phyloP scores from a whole-genome alignment of 352 stramenopile species.

The Phytophthora cactorum region DNA sequence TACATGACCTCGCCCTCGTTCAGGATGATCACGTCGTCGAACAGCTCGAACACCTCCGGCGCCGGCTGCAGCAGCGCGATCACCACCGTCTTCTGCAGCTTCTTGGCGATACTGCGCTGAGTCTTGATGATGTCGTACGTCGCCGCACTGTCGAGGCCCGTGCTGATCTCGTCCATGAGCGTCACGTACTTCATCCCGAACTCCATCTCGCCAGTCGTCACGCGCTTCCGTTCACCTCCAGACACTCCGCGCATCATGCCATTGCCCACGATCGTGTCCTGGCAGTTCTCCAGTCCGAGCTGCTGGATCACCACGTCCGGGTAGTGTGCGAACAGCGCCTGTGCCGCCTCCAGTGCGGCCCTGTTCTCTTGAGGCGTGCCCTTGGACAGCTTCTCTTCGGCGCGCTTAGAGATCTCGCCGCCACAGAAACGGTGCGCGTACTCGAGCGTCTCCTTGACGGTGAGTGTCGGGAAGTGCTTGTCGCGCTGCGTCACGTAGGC shows the following conservation, averaged over 20 bases:
- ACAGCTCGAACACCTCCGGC: conserved; percentile 55
- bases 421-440: conserved; percentile 77
- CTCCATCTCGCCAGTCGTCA: conserved; percentile 89
- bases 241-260: conserved; percentile 70
- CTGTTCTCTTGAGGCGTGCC: conserved; percentile 42
- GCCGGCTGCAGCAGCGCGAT: conserved; percentile 89
- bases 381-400: conserved; percentile 49
- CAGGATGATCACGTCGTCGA: conserved; percentile 58
- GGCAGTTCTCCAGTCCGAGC: conserved; percentile 31
- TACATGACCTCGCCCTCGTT: conserved; percentile 54
- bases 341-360: conserved; percentile 23
- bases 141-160: conserved; percentile 63
- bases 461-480: conserved; percentile 94
- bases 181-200: conserved; percentile 76
- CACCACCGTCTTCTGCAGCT: conserved; percentile 56
- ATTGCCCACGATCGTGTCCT: conserved; percentile 67
- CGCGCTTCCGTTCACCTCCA: conserved; percentile 73
- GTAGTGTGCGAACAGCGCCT: conserved; percentile 36
- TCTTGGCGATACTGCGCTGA: conserved; percentile 53
- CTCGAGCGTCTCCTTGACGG: conserved; percentile 36
- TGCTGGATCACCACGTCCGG: conserved; percentile 31
- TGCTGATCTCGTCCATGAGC: conserved; percentile 84
- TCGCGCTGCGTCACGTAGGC: conserved; percentile 68
- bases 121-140: conserved; percentile 62
- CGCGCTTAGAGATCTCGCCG: conserved; percentile 35